A percentile compares a stretch with the other conserved stretches of the same genome.
phyloP scores from a whole-genome alignment of 2,329 filamentous ascomycete species.

The Fusarium floridanum region DNA sequence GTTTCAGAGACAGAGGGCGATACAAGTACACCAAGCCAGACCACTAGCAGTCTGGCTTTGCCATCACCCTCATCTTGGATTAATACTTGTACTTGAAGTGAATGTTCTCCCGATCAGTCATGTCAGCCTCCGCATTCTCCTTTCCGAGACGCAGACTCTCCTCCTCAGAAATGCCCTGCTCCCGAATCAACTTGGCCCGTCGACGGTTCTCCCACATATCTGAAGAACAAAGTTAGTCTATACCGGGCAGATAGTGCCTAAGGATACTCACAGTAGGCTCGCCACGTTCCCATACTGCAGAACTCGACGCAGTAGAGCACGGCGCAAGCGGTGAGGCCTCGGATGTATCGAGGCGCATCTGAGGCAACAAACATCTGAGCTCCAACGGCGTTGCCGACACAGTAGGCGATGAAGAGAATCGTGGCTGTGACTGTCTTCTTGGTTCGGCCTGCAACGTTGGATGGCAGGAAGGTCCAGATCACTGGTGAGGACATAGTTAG shows the following conservation, averaged over 20 bases:
- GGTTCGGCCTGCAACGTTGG: slow-evolving; percentile 56
- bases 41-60: no score
- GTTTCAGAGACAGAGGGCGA: no score
- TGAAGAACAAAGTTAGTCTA: neutral
- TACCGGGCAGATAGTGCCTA: rapidly evolving
- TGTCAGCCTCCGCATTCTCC: slow-evolving; percentile 45
- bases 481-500: slow-evolving; percentile 27
- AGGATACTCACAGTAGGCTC: neutral
- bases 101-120: slow-evolving; percentile 44
- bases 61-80: neutral
- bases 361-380: slow-evolving; percentile 25
- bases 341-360: neutral
- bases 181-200: neutral
- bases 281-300: neutral
- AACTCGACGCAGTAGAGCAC: neutral
- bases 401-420: slow-evolving; percentile 40
- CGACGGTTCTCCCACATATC: slow-evolving; percentile 1
- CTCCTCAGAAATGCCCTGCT: slow-evolving; percentile 19
- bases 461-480: slow-evolving; percentile 52
- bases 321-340: neutral
- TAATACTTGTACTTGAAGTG: slow-evolving; percentile 41
- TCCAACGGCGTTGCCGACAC: slow-evolving; percentile 40
- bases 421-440: slow-evolving; percentile 49
- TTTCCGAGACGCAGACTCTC: slow-evolving; percentile 44
- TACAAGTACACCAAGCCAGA: neutral